phyloP scores from a whole-genome alignment of 202 grass and related monocot species.

The Saccharum hybrid region DNA sequence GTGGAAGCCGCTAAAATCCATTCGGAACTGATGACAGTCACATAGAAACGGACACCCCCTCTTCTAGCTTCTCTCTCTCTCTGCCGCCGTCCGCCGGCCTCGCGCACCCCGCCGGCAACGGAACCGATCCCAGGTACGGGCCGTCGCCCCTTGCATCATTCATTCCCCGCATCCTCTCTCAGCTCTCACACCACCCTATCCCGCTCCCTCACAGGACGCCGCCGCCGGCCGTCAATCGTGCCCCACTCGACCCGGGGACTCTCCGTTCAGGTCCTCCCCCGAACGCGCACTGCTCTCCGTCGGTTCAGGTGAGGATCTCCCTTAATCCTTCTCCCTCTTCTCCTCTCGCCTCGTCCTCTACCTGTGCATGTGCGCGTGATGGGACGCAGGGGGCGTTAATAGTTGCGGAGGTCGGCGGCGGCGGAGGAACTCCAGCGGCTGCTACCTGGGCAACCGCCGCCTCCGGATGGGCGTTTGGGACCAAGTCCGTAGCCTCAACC shows the following conservation, averaged over 20 bases:
- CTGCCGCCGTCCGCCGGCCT: neutral
- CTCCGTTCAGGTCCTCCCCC: neutral
- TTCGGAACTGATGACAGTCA: neutral
- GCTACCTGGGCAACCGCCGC: neutral
- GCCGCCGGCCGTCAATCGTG: constrained; percentile 7
- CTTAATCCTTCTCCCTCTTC: neutral
- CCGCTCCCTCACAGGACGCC: neutral
- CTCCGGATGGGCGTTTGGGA: neutral
- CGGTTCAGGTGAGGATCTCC: neutral
- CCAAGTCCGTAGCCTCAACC: neutral
- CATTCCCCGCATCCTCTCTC: neutral
- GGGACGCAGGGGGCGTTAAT: neutral
- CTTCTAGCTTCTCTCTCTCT: neutral
- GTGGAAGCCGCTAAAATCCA: constrained; percentile 18
- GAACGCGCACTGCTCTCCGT: neutral
- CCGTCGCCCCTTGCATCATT: neutral
- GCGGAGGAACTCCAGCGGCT: neutral
- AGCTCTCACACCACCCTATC: neutral
- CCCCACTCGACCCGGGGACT: neutral
- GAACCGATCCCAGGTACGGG: constrained; percentile 11
- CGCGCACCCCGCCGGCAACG: neutral
- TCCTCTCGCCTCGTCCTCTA: neutral
- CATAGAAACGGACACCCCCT: neutral
- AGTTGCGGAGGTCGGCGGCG: neutral
- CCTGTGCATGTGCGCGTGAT: neutral